A percentile compares a stretch with the other conserved stretches of the same genome.
Evolutionary conservation across 371 early-diverging fungal genomes (phyloP).

Genomic region (Apophysomyces trapeziformis): DNA sequence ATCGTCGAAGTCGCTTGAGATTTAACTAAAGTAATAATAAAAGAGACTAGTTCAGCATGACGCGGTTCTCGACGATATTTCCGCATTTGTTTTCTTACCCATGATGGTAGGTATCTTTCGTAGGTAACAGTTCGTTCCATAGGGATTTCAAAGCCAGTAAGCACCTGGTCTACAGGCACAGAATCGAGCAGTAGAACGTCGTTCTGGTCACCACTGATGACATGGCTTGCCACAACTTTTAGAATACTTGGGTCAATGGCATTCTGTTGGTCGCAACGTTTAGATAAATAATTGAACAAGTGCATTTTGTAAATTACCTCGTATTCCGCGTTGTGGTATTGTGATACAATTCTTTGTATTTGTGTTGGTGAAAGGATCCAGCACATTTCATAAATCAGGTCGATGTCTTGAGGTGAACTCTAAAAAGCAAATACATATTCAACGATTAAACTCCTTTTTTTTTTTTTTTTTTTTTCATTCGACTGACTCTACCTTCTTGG

Average conservation of each 20-base stretch:
- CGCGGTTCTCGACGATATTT: not conserved
- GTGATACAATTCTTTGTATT: conserved; percentile 92
- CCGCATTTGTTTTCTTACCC: conserved; percentile 36
- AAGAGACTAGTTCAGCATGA: not conserved
- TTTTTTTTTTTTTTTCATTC: no score
- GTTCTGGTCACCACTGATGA: conserved; percentile 85
- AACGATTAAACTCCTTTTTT: no score
- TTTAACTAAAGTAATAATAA: conserved; percentile 23
- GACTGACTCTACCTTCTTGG: conserved; percentile 70
- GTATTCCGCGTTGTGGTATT: conserved; percentile 79
- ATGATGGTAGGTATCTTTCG: conserved; percentile 63
- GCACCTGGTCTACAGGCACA: conserved; percentile 75
- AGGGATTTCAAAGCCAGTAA: conserved; percentile 66
- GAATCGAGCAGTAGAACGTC: conserved; percentile 89
- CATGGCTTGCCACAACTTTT: conserved; percentile 86
- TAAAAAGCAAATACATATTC: not conserved
- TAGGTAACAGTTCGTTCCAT: conserved; percentile 56
- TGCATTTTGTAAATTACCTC: conserved; percentile 45
- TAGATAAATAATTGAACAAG: not conserved
- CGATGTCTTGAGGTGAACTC: conserved; percentile 87
- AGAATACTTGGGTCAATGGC: conserved; percentile 89
- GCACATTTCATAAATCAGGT: conserved; percentile 95
- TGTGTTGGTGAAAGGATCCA: conserved; percentile 93
- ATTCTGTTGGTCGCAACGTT: conserved; percentile 45
- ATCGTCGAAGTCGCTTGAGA: conserved; percentile 42